Conservation (phyloP, 176 grass and related monocot genomes). For the Puya raimondii region DNA sequence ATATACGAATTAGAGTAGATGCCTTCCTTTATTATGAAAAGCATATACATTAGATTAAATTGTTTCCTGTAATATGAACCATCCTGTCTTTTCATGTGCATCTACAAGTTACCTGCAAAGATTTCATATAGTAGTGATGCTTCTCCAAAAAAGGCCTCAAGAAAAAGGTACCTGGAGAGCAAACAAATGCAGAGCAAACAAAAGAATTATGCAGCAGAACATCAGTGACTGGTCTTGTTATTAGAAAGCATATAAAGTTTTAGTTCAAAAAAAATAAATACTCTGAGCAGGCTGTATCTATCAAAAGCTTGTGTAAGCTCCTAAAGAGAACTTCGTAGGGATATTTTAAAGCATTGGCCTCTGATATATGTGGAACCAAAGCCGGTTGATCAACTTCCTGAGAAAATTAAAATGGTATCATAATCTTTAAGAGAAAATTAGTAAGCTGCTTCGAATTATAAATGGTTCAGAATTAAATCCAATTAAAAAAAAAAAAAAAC, state of each 20-base stretch:
- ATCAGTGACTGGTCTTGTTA: neutral
- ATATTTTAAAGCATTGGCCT: slow-evolving; percentile 91
- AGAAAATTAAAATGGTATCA: slow-evolving; percentile 20
- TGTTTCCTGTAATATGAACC: neutral
- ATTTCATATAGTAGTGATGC: slow-evolving; percentile 89
- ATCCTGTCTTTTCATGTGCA: neutral
- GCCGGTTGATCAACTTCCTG: slow-evolving; percentile 99
- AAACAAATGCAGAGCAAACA: slow-evolving; percentile 16
- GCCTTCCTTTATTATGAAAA: too few relatives aligned
- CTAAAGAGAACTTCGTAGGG: slow-evolving; percentile 99
- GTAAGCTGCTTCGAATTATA: too few relatives aligned
- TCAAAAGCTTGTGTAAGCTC: slow-evolving; percentile 97
- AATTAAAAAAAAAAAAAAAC: too few relatives aligned
- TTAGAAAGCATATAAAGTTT: neutral
- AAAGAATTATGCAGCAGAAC: slow-evolving; percentile 13
- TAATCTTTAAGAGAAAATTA: too few relatives aligned
- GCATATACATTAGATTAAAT: too few relatives aligned
- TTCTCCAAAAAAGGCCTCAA: slow-evolving; percentile 90
- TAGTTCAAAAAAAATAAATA: slow-evolving; percentile 28
- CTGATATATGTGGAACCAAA: slow-evolving; percentile 97
- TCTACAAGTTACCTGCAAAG: slow-evolving; percentile 68
- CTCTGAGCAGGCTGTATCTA: slow-evolving; percentile 96
- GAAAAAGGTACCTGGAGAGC: slow-evolving; percentile 72
- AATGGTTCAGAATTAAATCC: too few relatives aligned
- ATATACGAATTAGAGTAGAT: too few relatives aligned